Conservation (phyloP, 2,329 filamentous ascomycete species). For the Lanzia echinophila region DNA sequence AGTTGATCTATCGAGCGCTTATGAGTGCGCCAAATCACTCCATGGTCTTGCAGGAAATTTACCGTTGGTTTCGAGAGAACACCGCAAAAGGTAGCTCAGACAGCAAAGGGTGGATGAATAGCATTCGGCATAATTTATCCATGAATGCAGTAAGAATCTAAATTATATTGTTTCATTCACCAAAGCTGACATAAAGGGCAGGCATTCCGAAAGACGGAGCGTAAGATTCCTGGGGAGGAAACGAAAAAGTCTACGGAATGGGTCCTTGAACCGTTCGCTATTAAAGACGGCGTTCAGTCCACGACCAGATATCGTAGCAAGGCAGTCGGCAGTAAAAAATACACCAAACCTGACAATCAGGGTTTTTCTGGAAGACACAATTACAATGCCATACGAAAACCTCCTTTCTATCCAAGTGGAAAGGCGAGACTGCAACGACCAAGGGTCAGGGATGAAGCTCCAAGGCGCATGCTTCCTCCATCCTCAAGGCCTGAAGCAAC, state of each 20-base stretch:
- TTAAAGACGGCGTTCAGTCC: conserved; percentile 68
- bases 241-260: conserved; percentile 67
- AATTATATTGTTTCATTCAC: conserved; percentile 26
- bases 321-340: conserved; percentile 35
- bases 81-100: conserved; percentile 63
- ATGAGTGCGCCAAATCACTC: conserved; percentile 57
- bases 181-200: conserved; percentile 23
- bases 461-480: conserved; percentile 2
- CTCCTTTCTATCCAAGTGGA: conserved; percentile 1
- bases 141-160: conserved; percentile 77
- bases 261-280: conserved; percentile 65
- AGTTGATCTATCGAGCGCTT: conserved; percentile 72
- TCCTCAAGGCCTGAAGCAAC: neutral
- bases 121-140: conserved; percentile 88
- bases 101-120: conserved; percentile 84
- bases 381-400: conserved; percentile 1
- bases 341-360: conserved; percentile 12
- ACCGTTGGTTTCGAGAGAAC: conserved; percentile 80
- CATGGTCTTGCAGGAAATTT: conserved; percentile 80
- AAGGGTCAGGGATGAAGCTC: conserved; percentile 12
- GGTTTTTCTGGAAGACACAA: neutral
- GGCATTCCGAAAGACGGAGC: conserved; percentile 49
- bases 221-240: conserved; percentile 38
- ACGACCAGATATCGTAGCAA: conserved; percentile 71
- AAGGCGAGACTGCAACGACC: conserved; percentile 20